Evolutionary conservation across 768 basidiomycete genomes (phyloP).

Genomic region (Lactifluus echinatus): DNA sequence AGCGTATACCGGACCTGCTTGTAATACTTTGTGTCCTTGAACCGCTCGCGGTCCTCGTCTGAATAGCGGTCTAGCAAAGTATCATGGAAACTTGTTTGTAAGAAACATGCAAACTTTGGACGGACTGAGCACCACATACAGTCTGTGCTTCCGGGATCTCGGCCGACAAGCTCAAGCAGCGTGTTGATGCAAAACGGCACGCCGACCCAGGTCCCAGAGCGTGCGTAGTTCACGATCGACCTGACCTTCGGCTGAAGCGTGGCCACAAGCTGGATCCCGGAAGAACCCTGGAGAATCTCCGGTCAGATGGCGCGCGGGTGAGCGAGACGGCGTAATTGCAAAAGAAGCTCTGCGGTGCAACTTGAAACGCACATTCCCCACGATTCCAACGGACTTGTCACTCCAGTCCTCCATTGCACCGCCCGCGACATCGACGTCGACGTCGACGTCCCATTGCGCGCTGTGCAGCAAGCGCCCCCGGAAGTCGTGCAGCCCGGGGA

Average conservation of each 20-base stretch:
- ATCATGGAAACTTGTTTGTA: neutral
- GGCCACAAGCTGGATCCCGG: constrained; percentile 24
- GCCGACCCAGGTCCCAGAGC: constrained; percentile 22
- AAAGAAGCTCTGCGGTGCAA: too few relatives aligned
- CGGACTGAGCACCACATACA: neutral
- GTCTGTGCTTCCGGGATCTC: constrained; percentile 8
- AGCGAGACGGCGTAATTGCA: too few relatives aligned
- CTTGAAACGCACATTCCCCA: constrained; percentile 20
- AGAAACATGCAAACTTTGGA: too few relatives aligned
- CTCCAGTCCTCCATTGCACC: constrained; percentile 19
- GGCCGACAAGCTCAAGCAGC: constrained; percentile 10
- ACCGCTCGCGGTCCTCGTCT: constrained; percentile 20
- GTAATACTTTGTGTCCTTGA: constrained; percentile 20
- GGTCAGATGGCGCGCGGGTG: neutral
- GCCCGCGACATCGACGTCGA: too few relatives aligned
- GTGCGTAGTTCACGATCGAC: constrained; percentile 22
- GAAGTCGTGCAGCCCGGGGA: constrained; percentile 29
- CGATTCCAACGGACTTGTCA: constrained; percentile 21
- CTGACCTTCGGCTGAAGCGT: constrained; percentile 20
- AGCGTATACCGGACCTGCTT: constrained; percentile 18
- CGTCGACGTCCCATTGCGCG: constrained; percentile 29
- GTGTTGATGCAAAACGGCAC: constrained; percentile 5
- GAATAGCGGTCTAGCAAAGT: constrained; percentile 19
- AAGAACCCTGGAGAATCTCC: constrained; percentile 15
- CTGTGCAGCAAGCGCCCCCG: constrained; percentile 32